phyloP scores from a whole-genome alignment of 305 asterid genomes.

The Solanum hybrid region DNA sequence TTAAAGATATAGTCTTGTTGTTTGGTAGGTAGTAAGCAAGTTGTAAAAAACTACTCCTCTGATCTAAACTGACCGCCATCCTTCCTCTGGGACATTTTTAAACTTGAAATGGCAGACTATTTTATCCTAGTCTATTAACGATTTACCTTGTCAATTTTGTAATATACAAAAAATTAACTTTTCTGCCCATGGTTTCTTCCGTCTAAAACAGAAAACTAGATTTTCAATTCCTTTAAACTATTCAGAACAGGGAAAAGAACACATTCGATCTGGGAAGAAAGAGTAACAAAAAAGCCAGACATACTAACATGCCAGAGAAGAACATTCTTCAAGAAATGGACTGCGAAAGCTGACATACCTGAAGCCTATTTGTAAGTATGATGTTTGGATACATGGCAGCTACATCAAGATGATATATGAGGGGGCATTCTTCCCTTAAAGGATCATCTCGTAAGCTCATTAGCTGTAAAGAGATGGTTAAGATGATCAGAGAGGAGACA shows the following conservation, averaged over 20 bases:
- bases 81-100: not conserved
- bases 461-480: constrained; percentile 52
- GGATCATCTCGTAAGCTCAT: constrained; percentile 64
- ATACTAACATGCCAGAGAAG: not conserved
- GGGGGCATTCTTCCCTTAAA: constrained; percentile 83
- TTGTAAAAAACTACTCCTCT: not conserved
- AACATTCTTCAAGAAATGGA: not conserved
- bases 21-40: not conserved
- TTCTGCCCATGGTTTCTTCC: not conserved
- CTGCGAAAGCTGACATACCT: constrained; percentile 39
- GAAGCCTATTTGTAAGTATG: constrained; percentile 96
- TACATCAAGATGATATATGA: constrained; percentile 96
- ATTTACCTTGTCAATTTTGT: not conserved
- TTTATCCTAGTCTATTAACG: not conserved
- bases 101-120: not conserved
- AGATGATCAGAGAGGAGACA: not conserved
- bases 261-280: constrained; percentile 7
- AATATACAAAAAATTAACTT: not conserved
- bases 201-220: not conserved
- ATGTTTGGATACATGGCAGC: constrained; percentile 99
- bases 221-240: not conserved
- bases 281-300: not conserved
- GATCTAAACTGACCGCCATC: not conserved
- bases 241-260: constrained; percentile 12
- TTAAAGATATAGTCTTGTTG: not conserved